Evolutionary conservation across 257 asterid species (phyloP).

Genomic region (Gentiana straminea): DNA sequence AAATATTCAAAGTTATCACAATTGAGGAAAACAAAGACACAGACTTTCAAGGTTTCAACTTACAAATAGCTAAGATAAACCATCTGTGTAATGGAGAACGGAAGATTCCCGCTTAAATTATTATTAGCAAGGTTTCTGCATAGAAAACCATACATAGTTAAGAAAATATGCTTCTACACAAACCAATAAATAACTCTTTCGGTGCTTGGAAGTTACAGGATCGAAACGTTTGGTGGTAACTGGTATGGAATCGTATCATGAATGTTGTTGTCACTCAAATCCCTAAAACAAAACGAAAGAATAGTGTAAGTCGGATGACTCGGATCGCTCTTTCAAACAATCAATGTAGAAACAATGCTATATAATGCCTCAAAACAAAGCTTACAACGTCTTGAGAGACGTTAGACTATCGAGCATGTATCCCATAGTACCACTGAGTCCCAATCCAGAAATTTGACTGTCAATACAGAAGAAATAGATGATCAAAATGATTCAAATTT

Average conservation of each 20-base stretch:
- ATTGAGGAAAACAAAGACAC: not conserved
- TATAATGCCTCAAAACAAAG: conserved; percentile 4
- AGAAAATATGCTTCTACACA: conserved; percentile 9
- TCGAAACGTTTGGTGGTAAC: conserved; percentile 75
- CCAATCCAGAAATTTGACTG: conserved; percentile 76
- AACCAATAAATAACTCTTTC: conserved; percentile 15
- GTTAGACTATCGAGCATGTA: conserved; percentile 61
- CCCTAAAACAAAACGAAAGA: conserved; percentile 42
- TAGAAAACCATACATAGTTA: conserved; percentile 7
- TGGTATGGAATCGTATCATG: conserved; percentile 73
- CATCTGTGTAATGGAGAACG: conserved; percentile 61
- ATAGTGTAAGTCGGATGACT: no score
- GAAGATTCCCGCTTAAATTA: conserved; percentile 69
- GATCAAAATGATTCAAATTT: conserved; percentile 9
- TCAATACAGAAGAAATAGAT: conserved; percentile 23
- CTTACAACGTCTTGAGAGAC: conserved; percentile 76
- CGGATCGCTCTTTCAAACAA: not conserved
- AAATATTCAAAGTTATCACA: conserved; percentile 3
- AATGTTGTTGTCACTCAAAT: conserved; percentile 76
- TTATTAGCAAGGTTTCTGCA: conserved; percentile 88
- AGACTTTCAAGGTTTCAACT: conserved; percentile 21
- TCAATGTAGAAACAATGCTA: not conserved
- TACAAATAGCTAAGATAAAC: conserved; percentile 57
- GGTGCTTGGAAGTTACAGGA: conserved; percentile 49
- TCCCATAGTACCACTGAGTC: conserved; percentile 81